A percentile compares a stretch with the other conserved stretches of the same genome.
Evolutionary conservation across 805 yeast genomes (phyloP).

Genomic region (Candida koratica): DNA sequence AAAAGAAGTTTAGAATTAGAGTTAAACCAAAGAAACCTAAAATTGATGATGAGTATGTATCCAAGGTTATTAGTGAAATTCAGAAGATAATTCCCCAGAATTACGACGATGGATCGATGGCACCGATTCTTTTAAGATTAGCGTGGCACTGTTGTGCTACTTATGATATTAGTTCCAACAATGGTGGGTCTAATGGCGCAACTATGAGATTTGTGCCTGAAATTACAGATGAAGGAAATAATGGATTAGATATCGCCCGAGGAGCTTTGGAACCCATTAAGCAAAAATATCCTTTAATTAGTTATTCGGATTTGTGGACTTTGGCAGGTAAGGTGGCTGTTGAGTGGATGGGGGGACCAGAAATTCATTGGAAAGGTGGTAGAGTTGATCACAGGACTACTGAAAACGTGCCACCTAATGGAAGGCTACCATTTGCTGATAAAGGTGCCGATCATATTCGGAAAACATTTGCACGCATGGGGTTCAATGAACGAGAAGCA

Average conservation of each 20-base stretch:
- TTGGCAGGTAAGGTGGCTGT: constrained; percentile 64
- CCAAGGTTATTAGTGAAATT: constrained; percentile 32
- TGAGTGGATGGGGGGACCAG: constrained; percentile 64
- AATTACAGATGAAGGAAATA: constrained; percentile 49
- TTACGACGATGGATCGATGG: constrained; percentile 67
- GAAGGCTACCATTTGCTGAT: constrained; percentile 50
- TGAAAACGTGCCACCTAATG: constrained; percentile 40
- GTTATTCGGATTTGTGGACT: constrained; percentile 69
- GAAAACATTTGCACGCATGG: constrained; percentile 45
- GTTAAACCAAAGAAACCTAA: constrained; percentile 2
- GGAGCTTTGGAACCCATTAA: constrained; percentile 53
- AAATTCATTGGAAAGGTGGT: constrained; percentile 54
- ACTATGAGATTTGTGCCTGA: constrained; percentile 41
- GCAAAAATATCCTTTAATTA: constrained; percentile 54
- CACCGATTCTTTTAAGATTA: constrained; percentile 73
- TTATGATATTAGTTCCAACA: constrained; percentile 49
- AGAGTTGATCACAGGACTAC: constrained; percentile 33
- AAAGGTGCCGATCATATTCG: constrained; percentile 45
- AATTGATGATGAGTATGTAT: constrained; percentile 8
- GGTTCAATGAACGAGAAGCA: constrained; percentile 66
- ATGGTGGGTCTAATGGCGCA: constrained; percentile 71
- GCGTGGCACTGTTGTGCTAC: constrained; percentile 92
- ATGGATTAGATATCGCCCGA: constrained; percentile 52
- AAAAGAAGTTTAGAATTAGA: constrained; percentile 4
- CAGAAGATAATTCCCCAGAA: constrained; percentile 28